A percentile compares a stretch with the other conserved stretches of the same genome.
Evolutionary conservation across 2,329 filamentous ascomycete genomes (phyloP).

Genomic region (Ceratocystis cacaofunesta): DNA sequence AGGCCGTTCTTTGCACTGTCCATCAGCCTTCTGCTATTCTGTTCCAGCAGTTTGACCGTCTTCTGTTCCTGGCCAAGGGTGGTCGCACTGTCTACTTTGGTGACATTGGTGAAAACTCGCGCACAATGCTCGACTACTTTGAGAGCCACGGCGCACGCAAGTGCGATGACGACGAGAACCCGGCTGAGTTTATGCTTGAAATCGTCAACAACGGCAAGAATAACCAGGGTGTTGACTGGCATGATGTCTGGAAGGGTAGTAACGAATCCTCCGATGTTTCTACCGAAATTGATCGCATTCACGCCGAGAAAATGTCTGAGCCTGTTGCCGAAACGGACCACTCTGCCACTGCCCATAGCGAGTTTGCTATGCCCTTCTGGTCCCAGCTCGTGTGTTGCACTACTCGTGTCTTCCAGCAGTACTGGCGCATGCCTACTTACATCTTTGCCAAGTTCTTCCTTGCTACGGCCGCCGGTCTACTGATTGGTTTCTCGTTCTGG

Average conservation of each 20-base stretch:
- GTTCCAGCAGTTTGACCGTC: constrained; percentile 42
- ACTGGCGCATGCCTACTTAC: constrained; percentile 68
- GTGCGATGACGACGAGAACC: constrained; percentile 50
- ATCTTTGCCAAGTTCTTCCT: constrained; percentile 59
- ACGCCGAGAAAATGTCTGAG: constrained; percentile 30
- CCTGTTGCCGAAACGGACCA: constrained; percentile 15
- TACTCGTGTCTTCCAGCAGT: constrained; percentile 61
- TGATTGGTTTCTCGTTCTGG: constrained; percentile 64
- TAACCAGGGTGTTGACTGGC: constrained; percentile 43
- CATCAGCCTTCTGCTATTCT: constrained; percentile 40
- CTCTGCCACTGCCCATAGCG: constrained; percentile 30
- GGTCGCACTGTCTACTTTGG: constrained; percentile 58
- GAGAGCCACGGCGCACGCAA: constrained; percentile 45
- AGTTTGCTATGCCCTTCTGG: constrained; percentile 64
- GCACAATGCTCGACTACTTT: constrained; percentile 47
- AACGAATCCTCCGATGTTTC: constrained; percentile 37
- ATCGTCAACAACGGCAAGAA: constrained; percentile 31
- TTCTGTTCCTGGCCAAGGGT: constrained; percentile 49
- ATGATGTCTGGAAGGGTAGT: constrained; percentile 46
- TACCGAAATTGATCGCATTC: constrained; percentile 49
- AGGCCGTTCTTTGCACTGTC: constrained; percentile 40
- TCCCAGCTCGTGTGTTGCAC: constrained; percentile 52
- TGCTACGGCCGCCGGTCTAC: constrained; percentile 44
- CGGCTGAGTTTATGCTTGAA: constrained; percentile 61
- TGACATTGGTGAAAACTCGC: constrained; percentile 45